Percentiles rank a stretch among this genome's conserved stretches.
These are phyloP conservation scores for Dendryphion nanum DNA, from an alignment of 2,329 filamentous ascomycete species.

Conservation along the genomic window DNA sequence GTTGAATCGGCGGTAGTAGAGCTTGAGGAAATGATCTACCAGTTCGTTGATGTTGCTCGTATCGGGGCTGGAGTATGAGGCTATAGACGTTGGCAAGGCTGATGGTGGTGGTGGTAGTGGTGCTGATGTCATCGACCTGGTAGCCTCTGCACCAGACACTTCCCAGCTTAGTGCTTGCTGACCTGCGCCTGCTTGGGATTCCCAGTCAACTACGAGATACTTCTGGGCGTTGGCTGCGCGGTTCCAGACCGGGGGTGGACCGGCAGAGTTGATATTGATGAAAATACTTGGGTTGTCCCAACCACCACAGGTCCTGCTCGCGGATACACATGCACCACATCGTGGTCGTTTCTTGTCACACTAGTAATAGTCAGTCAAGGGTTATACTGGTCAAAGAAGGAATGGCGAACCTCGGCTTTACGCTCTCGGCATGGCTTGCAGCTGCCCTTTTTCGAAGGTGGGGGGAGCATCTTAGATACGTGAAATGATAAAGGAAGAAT, in stretches of 20 bases:
- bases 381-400: background rate
- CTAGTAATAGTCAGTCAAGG: conserved; percentile 7
- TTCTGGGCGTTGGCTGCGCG: conserved; percentile 19
- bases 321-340: conserved; percentile 15
- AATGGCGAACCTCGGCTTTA: conserved; percentile 7
- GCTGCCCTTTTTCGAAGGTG: conserved; percentile 8
- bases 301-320: conserved; percentile 17
- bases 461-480: conserved; percentile 11
- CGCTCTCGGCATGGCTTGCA: conserved; percentile 17
- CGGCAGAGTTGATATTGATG: conserved; percentile 18
- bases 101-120: conserved; percentile 1
- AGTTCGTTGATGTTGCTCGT: conserved; percentile 10
- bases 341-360: conserved; percentile 21
- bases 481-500: no score
- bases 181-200: conserved; percentile 11
- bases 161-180: conserved; percentile 3
- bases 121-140: conserved; percentile 3
- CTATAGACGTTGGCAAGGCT: conserved; percentile 1
- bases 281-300: conserved; percentile 19
- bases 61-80: conserved; percentile 3
- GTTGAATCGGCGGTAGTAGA: conserved; percentile 14
- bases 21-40: conserved; percentile 14
- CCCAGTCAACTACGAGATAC: conserved; percentile 17
- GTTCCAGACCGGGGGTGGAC: conserved; percentile 17
- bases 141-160: conserved; percentile 1